A percentile compares a stretch with the other conserved stretches of the same genome.
Conservation (phyloP, 495 filamentous ascomycete species). For the Aspergillus nanangensis region DNA sequence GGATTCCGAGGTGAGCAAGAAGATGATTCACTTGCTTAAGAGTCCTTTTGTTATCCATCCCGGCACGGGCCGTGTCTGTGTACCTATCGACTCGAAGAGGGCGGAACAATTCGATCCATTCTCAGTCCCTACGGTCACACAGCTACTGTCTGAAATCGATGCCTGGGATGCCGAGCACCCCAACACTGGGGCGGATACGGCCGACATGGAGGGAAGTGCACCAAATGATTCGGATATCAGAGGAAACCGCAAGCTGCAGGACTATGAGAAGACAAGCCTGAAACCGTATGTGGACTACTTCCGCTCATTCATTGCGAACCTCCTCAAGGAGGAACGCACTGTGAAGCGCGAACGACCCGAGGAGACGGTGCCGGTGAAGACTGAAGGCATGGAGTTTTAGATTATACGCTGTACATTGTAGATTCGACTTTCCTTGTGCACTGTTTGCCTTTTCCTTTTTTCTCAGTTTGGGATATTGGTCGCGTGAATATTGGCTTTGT, state of each 20-base stretch:
- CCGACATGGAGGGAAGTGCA: constrained; percentile 36
- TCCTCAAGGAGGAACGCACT: constrained; percentile 78
- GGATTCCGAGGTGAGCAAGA: constrained; percentile 94
- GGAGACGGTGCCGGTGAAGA: constrained; percentile 45
- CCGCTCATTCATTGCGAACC: constrained; percentile 66
- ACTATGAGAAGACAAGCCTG: constrained; percentile 96
- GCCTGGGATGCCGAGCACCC: constrained; percentile 53
- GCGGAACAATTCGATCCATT: constrained; percentile 83
- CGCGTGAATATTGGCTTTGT: constrained; percentile 2
- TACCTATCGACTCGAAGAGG: constrained; percentile 73
- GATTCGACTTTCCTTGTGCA: background rate
- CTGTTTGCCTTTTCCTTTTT: background rate
- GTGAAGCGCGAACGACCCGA: constrained; percentile 69
- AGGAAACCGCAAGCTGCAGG: constrained; percentile 53
- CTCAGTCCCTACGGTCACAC: constrained; percentile 78
- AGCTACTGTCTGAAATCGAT: constrained; percentile 77
- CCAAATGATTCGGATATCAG: constrained; percentile 30
- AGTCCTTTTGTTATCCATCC: constrained; percentile 95
- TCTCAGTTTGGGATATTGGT: background rate
- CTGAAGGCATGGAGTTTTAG: constrained; percentile 51
- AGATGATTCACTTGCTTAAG: constrained; percentile 95
- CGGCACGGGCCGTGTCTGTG: constrained; percentile 88
- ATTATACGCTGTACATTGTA: background rate
- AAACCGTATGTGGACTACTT: constrained; percentile 92
- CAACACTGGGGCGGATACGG: constrained; percentile 21